Evolutionary conservation across 2,329 filamentous ascomycete species (phyloP).

Genomic region (Pyrenochaeta sp.): DNA sequence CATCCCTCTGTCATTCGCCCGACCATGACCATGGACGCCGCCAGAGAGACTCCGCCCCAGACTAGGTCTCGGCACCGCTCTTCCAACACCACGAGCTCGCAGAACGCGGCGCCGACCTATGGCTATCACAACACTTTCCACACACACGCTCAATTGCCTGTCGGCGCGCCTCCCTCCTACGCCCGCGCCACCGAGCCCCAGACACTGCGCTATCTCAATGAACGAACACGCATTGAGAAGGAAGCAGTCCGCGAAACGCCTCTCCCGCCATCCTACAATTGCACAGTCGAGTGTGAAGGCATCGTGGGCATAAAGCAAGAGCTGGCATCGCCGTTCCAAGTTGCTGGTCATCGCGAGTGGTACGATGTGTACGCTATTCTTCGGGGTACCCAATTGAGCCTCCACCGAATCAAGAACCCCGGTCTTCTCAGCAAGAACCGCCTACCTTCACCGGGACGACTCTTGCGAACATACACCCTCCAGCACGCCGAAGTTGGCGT

Average conservation of each 20-base stretch:
- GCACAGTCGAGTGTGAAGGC: conserved; percentile 43
- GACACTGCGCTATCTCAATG: conserved; percentile 28
- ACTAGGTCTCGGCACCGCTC: conserved; percentile 23
- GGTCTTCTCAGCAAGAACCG: conserved; percentile 53
- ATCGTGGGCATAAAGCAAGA: conserved; percentile 67
- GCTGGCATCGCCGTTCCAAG: conserved; percentile 69
- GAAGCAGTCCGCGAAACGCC: conserved; percentile 19
- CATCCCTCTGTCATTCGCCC: not conserved
- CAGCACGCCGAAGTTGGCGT: conserved; percentile 79
- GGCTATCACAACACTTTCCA: conserved; percentile 54
- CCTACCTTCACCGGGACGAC: conserved; percentile 62
- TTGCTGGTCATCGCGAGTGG: conserved; percentile 70
- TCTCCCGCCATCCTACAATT: conserved; percentile 45
- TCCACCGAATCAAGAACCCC: conserved; percentile 69
- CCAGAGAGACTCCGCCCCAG: conserved; percentile 11
- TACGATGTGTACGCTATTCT: conserved; percentile 68
- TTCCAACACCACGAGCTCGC: conserved; percentile 21
- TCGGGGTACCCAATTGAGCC: conserved; percentile 71
- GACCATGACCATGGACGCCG: conserved; percentile 12
- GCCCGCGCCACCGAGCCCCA: conserved; percentile 30
- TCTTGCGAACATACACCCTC: conserved; percentile 74
- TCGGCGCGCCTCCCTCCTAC: conserved; percentile 42
- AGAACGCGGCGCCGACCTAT: conserved; percentile 38
- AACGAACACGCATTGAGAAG: conserved; percentile 29
- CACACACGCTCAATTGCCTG: conserved; percentile 42